A percentile compares a stretch with the other conserved stretches of the same genome.
These are phyloP conservation scores for Colletotrichum australisinense DNA, from an alignment of 2,329 filamentous ascomycete genomes.

Conservation along the genomic window DNA sequence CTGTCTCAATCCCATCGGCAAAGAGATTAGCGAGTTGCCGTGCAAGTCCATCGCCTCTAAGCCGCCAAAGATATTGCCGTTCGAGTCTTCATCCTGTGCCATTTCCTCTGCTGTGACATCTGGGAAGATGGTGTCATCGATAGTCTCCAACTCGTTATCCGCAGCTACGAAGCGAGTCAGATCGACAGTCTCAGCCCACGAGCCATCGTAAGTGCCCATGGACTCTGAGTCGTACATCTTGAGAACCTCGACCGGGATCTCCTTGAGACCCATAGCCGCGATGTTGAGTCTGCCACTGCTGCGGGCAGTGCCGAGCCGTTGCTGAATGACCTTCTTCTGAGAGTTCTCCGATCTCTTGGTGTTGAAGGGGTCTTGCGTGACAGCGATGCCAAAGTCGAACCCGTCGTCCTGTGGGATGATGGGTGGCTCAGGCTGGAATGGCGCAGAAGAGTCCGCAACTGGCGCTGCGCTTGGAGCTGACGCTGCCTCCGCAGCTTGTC, in stretches of 20 bases:
- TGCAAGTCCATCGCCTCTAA: slow-evolving; percentile 87
- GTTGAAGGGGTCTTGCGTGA: slow-evolving; percentile 74
- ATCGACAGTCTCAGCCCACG: slow-evolving; percentile 94
- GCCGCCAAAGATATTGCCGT: slow-evolving; percentile 82
- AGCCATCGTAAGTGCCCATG: slow-evolving; percentile 69
- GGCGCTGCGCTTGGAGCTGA: neutral
- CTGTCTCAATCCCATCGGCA: slow-evolving; percentile 81
- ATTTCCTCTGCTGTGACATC: slow-evolving; percentile 70
- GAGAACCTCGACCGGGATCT: slow-evolving; percentile 85
- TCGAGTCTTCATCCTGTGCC: slow-evolving; percentile 72
- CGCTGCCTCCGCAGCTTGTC: slow-evolving; percentile 41
- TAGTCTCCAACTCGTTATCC: slow-evolving; percentile 84
- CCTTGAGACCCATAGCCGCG: slow-evolving; percentile 81
- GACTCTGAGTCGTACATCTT: slow-evolving; percentile 89
- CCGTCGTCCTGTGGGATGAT: slow-evolving; percentile 58
- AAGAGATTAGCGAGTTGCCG: slow-evolving; percentile 78
- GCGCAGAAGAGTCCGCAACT: neutral
- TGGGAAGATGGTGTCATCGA: slow-evolving; percentile 83
- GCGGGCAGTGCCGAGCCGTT: slow-evolving; percentile 78
- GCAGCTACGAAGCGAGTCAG: slow-evolving; percentile 86
- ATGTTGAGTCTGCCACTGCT: slow-evolving; percentile 88
- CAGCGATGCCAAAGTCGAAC: slow-evolving; percentile 58
- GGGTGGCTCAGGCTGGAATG: slow-evolving; percentile 39
- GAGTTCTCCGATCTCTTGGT: slow-evolving; percentile 67
- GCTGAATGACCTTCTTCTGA: slow-evolving; percentile 75